phyloP scores from a whole-genome alignment of 2,329 filamentous ascomycete genomes.

The Ascochyta rabiei region DNA sequence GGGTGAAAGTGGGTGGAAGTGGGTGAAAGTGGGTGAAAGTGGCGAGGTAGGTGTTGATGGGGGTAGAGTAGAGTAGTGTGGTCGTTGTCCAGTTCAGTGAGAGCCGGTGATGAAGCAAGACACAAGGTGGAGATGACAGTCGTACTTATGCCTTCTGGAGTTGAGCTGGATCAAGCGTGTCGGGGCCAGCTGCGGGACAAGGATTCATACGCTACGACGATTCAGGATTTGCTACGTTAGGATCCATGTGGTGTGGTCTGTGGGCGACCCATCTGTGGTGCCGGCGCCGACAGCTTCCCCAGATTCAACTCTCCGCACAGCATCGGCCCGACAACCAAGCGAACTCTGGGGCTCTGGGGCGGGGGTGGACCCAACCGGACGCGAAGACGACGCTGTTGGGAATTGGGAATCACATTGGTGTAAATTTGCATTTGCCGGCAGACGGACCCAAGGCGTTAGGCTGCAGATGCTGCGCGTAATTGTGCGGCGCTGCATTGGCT shows the following conservation, averaged over 20 bases:
- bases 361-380: slow-evolving; percentile 6
- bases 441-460: slow-evolving; percentile 1
- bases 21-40: too few relatives aligned
- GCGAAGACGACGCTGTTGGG: not conserved
- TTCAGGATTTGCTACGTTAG: slow-evolving; percentile 11
- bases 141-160: slow-evolving; percentile 13
- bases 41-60: not conserved
- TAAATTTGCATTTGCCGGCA: not conserved
- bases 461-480: not conserved
- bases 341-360: slow-evolving; percentile 9
- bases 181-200: not conserved
- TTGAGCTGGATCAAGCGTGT: not conserved
- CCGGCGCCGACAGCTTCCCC: slow-evolving; percentile 8
- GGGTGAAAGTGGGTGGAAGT: not conserved
- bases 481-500: slow-evolving; percentile 5
- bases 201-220: not conserved
- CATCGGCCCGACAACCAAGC: slow-evolving; percentile 10
- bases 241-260: not conserved
- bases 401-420: slow-evolving; percentile 1
- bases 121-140: slow-evolving; percentile 5
- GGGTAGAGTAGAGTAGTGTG: not conserved
- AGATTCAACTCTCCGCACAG: slow-evolving; percentile 2
- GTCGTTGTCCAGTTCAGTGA: slow-evolving; percentile 10
- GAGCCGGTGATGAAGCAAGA: slow-evolving; percentile 6
- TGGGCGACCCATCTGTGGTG: not conserved